phyloP scores from a whole-genome alignment of 225 moss, liverwort and hornwort species.

The Marchantia polymorpha region DNA sequence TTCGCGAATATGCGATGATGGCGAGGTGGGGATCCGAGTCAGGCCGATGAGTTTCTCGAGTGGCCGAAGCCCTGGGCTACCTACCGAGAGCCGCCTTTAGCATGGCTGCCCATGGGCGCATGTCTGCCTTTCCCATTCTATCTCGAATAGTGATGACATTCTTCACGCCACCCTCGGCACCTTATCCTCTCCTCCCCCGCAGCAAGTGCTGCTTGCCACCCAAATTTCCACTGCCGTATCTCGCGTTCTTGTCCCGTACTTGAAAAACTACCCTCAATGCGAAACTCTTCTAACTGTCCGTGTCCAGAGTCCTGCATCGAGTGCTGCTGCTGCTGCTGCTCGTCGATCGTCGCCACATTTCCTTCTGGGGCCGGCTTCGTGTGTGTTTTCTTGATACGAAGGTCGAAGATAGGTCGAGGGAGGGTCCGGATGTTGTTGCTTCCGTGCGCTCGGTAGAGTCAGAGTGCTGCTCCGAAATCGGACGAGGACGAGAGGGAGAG shows the following conservation, averaged over 20 bases:
- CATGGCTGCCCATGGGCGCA: neutral
- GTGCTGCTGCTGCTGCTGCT: too few relatives aligned
- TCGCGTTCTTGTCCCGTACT: neutral
- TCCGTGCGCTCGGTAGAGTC: neutral
- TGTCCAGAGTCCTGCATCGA: too few relatives aligned
- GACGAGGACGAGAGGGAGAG: neutral
- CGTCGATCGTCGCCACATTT: too few relatives aligned
- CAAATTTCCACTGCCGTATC: neutral
- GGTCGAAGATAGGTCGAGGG: neutral
- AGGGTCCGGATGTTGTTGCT: neutral
- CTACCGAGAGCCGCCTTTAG: neutral
- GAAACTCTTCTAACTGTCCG: too few relatives aligned
- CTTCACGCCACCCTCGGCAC: conserved; percentile 14
- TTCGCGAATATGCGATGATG: neutral
- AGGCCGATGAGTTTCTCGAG: neutral
- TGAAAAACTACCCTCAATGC: neutral
- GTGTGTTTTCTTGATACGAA: neutral
- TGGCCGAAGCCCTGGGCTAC: neutral
- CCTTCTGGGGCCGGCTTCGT: neutral
- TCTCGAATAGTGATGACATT: neutral
- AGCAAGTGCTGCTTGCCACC: conserved; percentile 12
- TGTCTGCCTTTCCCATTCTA: neutral
- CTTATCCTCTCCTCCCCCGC: conserved; percentile 6
- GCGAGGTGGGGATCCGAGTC: conserved; percentile 1
- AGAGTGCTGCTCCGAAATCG: neutral